Percentiles rank a stretch among this genome's conserved stretches.
Evolutionary conservation across 2,329 filamentous ascomycete genomes (phyloP).

Genomic region (Colletotrichum siamense): DNA sequence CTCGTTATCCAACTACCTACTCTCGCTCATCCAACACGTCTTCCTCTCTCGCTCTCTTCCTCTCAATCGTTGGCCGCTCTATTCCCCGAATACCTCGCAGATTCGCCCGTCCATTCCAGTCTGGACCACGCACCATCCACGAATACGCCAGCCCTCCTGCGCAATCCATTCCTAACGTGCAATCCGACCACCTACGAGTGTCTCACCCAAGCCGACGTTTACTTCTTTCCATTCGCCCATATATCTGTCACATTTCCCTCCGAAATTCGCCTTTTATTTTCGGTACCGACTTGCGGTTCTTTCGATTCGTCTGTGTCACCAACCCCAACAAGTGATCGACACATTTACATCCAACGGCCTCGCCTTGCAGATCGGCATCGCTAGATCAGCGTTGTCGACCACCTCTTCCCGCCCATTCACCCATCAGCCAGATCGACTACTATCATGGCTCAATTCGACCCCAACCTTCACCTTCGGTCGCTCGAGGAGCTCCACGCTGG

Average conservation of each 20-base stretch:
- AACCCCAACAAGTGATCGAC: constrained; percentile 10
- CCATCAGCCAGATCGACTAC: not conserved
- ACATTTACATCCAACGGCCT: not conserved
- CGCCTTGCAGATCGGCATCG: constrained; percentile 9
- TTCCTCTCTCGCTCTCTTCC: not conserved
- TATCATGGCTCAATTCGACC: constrained; percentile 19
- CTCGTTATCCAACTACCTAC: constrained; percentile 17
- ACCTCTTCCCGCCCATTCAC: not conserved
- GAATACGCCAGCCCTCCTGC: not conserved
- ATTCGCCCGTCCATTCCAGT: constrained; percentile 11
- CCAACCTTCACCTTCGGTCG: constrained; percentile 21
- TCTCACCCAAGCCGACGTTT: not conserved
- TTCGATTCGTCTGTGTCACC: constrained; percentile 1
- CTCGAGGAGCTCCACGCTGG: constrained; percentile 20
- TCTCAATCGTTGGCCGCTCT: not conserved
- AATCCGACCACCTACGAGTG: not conserved
- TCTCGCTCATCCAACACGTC: not conserved
- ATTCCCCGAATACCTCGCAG: not conserved
- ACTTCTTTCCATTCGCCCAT: not conserved
- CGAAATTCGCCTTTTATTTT: not conserved
- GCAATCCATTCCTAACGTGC: constrained; percentile 11
- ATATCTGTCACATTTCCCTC: constrained; percentile 7
- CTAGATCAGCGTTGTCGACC: constrained; percentile 9
- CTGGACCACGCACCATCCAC: not conserved
- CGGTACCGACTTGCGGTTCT: not conserved